Base-by-base conservation (phyloP, 352 stramenopile species). In the Pythium phragmitis region DNA sequence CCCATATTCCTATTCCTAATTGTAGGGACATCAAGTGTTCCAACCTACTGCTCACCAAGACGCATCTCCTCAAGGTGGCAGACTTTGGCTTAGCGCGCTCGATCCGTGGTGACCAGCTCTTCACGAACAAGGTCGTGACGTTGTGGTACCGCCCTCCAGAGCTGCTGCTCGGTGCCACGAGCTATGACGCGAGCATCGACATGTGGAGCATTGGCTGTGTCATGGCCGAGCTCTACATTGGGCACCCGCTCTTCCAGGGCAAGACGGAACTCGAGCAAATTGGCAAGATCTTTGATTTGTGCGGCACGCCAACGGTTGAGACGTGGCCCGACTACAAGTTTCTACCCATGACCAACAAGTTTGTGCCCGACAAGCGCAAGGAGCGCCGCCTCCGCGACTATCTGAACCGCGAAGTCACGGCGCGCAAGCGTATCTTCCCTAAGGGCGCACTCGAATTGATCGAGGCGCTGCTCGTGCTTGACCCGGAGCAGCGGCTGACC, bases 91-190 rank as follows among this genome's bases (percentile, higher is more conserved):
- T 96, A 0, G 85, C 87, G n/a, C 84, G 87, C 21, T 94, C 87
- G 0, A 87, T 94, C 60, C 82, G 82, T 33, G 87, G 86, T 28
- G 87, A 96, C 48, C 82, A 94, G 60, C 70, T 92, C 8, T 96
- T 94, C 59, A 98, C 94, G 12, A 98, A 98, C 85, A 98, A 98
- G 63, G 96, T 98, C 3, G 94, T 98, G 13, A 98, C 96, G 33
- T 73, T 97, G 9, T 98, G 96, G 96, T 98, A 98, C 66, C 82
- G 96, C 0, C 84, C 94, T 4, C 96, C 96, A 0, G 96, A 98
- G 74, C 80, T 98, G 4, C 73, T 98, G 23, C 79, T 98, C 12
- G 92, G 95, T 8, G 92, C 83, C n/a, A 98, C 92, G 2, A 88
- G 78, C 56, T 98, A 98, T 71, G 88, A 96, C 39, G 84, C 85